These are phyloP conservation scores for Fraxinus sp. DNA, from an alignment of 305 asterid species.

Conservation along the genomic window DNA sequence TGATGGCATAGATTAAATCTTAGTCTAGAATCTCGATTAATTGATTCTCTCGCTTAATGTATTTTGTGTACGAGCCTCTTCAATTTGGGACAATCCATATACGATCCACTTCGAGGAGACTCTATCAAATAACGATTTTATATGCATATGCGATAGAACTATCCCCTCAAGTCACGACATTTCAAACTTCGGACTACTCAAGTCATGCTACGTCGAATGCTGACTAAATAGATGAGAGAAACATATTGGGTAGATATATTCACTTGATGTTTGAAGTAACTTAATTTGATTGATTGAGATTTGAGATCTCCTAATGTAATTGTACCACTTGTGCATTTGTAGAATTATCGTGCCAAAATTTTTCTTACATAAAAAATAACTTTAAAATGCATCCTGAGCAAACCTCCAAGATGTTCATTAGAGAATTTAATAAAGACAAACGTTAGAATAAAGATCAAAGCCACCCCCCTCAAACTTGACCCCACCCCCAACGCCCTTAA, in stretches of 20 bases:
- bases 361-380: not conserved
- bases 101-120: not conserved
- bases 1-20: too few species aligned
- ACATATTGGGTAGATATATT: too few species aligned
- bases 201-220: not conserved
- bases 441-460: not conserved
- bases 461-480: not conserved
- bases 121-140: too few species aligned
- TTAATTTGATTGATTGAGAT: too few species aligned
- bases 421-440: too few species aligned
- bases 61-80: not conserved
- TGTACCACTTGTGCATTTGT: too few species aligned
- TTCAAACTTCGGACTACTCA: not conserved
- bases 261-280: too few species aligned
- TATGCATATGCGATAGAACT: too few species aligned
- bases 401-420: not conserved
- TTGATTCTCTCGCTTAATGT: not conserved
- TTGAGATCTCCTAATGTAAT: too few species aligned
- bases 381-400: not conserved
- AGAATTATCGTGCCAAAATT: not conserved
- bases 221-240: too few species aligned
- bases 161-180: not conserved
- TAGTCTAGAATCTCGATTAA: too few species aligned
- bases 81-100: not conserved
- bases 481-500: not conserved